phyloP scores from a whole-genome alignment of 192 early-diverging fungal species.

The Coemansia umbellata region DNA sequence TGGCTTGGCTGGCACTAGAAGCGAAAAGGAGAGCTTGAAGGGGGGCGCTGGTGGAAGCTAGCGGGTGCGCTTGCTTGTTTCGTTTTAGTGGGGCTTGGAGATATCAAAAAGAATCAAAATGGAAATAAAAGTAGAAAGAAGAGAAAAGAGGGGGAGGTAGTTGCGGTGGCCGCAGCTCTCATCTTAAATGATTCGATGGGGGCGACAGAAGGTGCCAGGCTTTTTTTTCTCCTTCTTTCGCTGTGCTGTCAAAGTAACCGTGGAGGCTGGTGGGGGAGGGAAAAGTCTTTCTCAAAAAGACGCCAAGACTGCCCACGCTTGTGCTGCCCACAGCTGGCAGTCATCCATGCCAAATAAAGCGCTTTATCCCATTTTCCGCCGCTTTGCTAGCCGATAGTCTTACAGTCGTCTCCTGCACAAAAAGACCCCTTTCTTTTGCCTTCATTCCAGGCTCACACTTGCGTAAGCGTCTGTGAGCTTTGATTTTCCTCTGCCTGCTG shows the following conservation, averaged over 20 bases:
- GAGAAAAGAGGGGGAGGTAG: neutral
- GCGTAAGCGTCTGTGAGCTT: too few relatives aligned
- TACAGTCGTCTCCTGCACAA: too few relatives aligned
- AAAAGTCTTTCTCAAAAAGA: neutral
- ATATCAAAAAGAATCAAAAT: slow-evolving; percentile 8
- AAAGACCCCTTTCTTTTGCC: too few relatives aligned
- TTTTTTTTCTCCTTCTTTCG: neutral
- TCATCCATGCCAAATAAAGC: too few relatives aligned
- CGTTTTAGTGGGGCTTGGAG: neutral
- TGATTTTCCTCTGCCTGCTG: too few relatives aligned
- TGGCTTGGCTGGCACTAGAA: neutral
- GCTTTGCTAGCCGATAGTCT: too few relatives aligned
- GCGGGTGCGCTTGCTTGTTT: neutral
- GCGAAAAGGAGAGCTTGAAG: neutral
- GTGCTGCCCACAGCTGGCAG: too few relatives aligned
- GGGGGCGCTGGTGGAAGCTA: too few relatives aligned
- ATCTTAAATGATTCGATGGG: neutral
- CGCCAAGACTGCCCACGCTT: too few relatives aligned
- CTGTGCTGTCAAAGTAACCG: neutral
- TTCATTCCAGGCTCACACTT: too few relatives aligned
- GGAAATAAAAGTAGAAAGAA: slow-evolving; percentile 6
- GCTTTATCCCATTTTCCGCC: too few relatives aligned
- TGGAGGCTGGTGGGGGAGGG: neutral
- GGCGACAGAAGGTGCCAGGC: neutral
- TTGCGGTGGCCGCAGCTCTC: slow-evolving; percentile 13